Conservation (phyloP, 2,329 filamentous ascomycete genomes). For the Fusarium udum region DNA sequence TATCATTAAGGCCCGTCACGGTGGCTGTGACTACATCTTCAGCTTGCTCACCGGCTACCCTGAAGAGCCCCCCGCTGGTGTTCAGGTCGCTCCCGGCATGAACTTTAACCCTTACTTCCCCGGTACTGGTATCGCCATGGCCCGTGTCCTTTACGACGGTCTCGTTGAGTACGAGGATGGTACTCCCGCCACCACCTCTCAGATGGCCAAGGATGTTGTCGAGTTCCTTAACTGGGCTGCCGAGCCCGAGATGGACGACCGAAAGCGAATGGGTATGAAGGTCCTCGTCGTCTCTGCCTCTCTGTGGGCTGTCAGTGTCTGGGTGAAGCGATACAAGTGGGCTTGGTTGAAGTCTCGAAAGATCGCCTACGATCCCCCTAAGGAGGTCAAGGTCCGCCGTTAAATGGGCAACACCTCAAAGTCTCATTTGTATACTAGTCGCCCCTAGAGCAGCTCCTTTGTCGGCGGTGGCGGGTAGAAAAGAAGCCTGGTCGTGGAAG, state of each 20-base stretch:
- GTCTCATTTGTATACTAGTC: constrained; percentile 55
- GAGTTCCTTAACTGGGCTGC: constrained; percentile 99
- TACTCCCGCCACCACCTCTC: constrained; percentile 91
- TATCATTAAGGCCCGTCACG: constrained; percentile 97
- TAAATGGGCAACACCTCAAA: constrained; percentile 49
- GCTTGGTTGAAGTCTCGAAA: constrained; percentile 94
- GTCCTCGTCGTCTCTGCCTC: constrained; percentile 81
- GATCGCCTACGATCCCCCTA: constrained; percentile 85
- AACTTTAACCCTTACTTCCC: constrained; percentile 99
- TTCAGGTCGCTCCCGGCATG: constrained; percentile 83
- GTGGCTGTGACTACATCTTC: constrained; percentile 99
- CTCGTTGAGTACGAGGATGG: constrained; percentile 98
- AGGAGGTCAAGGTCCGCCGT: constrained; percentile 60
- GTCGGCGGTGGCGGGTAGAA: constrained; percentile 55
- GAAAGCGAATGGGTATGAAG: constrained; percentile 99
- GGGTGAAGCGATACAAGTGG: constrained; percentile 99
- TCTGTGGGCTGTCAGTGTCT: constrained; percentile 88
- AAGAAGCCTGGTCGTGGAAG: constrained; percentile 46
- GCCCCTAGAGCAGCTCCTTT: constrained; percentile 56
- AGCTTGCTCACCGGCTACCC: constrained; percentile 95
- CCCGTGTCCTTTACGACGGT: constrained; percentile 96
- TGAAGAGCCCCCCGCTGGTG: constrained; percentile 92
- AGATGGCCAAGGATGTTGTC: constrained; percentile 99
- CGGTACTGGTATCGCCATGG: constrained; percentile 98
- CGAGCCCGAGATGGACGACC: constrained; percentile 98